Evolutionary conservation across 306 rosid species (phyloP).

Genomic region (Oxytropis ochrocephala): DNA sequence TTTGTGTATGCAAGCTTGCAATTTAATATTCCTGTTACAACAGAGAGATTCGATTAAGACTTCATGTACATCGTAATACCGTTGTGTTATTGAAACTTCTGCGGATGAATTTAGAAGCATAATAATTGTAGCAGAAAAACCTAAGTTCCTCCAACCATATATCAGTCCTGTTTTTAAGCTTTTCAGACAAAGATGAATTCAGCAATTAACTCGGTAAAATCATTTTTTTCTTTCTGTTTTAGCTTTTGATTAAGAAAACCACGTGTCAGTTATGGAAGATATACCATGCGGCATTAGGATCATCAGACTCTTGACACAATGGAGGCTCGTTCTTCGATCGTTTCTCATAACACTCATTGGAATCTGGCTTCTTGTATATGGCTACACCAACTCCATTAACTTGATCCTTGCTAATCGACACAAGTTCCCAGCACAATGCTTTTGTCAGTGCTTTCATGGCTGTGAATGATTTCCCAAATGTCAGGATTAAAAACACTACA

Average conservation of each 20-base stretch:
- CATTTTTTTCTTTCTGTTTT: neutral
- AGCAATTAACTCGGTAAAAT: slow-evolving; percentile 4
- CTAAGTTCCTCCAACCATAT: neutral
- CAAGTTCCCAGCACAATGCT: slow-evolving; percentile 83
- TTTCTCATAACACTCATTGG: slow-evolving; percentile 84
- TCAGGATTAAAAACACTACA: slow-evolving; percentile 20
- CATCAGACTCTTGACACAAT: slow-evolving; percentile 65
- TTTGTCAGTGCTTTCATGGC: slow-evolving; percentile 79
- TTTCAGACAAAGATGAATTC: neutral
- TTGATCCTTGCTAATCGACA: slow-evolving; percentile 66
- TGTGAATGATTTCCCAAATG: slow-evolving; percentile 35
- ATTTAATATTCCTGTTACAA: slow-evolving; percentile 62
- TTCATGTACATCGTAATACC: neutral
- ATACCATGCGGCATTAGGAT: slow-evolving; percentile 91
- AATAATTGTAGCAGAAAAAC: slow-evolving; percentile 7
- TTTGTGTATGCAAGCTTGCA: slow-evolving; percentile 91
- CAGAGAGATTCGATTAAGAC: slow-evolving; percentile 15
- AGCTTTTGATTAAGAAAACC: neutral
- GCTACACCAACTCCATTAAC: slow-evolving; percentile 85
- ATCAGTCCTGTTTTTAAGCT: neutral
- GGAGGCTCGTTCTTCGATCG: slow-evolving; percentile 68
- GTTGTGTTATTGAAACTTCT: neutral
- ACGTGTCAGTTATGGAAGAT: neutral
- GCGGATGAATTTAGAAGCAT: neutral
- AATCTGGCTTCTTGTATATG: slow-evolving; percentile 64